Percentiles rank a stretch among this genome's conserved stretches.
Evolutionary conservation across 495 filamentous ascomycete genomes (phyloP).

Genomic region (Aspergillus cavernicola): DNA sequence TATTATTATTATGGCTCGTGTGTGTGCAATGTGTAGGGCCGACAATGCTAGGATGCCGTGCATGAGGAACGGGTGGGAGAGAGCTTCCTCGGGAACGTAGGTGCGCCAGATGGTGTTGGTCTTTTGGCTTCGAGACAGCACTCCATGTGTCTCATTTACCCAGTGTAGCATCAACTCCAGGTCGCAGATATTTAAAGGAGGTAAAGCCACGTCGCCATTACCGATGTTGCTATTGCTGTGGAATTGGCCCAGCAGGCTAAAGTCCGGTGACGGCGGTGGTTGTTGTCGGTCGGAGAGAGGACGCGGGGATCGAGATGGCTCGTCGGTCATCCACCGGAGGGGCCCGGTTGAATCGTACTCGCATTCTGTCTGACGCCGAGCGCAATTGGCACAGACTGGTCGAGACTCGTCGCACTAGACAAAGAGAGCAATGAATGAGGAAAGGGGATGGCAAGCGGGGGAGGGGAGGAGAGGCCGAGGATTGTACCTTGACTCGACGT

Average conservation of each 20-base stretch:
- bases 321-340: slow-evolving; percentile 39
- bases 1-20: slow-evolving; percentile 12
- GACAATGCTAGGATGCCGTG: slow-evolving; percentile 50
- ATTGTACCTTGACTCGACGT: slow-evolving; percentile 37
- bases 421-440: not conserved
- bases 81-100: slow-evolving; percentile 41
- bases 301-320: slow-evolving; percentile 16
- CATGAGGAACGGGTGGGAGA: slow-evolving; percentile 48
- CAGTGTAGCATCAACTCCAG: slow-evolving; percentile 46
- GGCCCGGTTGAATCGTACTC: slow-evolving; percentile 37
- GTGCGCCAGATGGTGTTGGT: slow-evolving; percentile 39
- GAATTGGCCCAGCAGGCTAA: slow-evolving; percentile 27
- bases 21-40: slow-evolving; percentile 43
- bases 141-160: slow-evolving; percentile 35
- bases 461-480: not conserved
- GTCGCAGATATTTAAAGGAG: slow-evolving; percentile 31
- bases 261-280: slow-evolving; percentile 20
- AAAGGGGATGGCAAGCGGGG: not conserved
- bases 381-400: slow-evolving; percentile 38
- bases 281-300: slow-evolving; percentile 17
- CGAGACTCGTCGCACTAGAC: slow-evolving; percentile 40
- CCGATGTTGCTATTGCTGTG: slow-evolving; percentile 7
- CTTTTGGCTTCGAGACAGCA: slow-evolving; percentile 28
- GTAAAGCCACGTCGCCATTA: not conserved
- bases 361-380: slow-evolving; percentile 36